Evolutionary conservation across 345 rosid genomes (phyloP).

Genomic region (Populus ilicifolia): DNA sequence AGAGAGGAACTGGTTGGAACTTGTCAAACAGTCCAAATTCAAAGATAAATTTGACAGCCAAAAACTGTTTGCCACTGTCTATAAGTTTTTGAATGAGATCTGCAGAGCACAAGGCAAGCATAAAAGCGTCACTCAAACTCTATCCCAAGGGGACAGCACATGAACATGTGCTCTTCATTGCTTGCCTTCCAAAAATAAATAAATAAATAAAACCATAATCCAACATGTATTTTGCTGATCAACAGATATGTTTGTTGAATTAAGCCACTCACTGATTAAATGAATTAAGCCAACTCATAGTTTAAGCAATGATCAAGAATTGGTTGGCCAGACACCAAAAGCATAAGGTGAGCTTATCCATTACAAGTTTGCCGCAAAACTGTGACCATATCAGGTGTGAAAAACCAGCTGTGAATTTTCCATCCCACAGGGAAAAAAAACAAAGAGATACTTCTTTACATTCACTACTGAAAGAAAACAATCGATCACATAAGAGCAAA

Average conservation of each 20-base stretch:
- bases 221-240: too few relatives aligned
- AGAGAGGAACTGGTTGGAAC: constrained; percentile 50
- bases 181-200: not conserved
- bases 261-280: too few relatives aligned
- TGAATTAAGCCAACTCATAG: not conserved
- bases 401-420: not conserved
- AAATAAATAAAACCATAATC: too few relatives aligned
- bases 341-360: not conserved
- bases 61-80: constrained; percentile 40
- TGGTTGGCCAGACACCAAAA: not conserved
- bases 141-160: not conserved
- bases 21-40: constrained; percentile 56
- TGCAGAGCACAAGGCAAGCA: constrained; percentile 21
- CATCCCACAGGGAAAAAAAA: not conserved
- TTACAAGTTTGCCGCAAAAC: not conserved
- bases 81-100: constrained; percentile 57
- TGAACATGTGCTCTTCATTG: not conserved
- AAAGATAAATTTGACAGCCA: constrained; percentile 55
- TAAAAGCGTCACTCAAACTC: constrained; percentile 14
- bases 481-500: too few relatives aligned
- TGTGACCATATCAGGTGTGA: not conserved
- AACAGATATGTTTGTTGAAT: too few relatives aligned
- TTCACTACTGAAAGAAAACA: too few relatives aligned
- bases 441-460: too few relatives aligned
- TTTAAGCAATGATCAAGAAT: not conserved